These are phyloP conservation scores for Symbiotaphrina buchneri DNA, from an alignment of 495 filamentous ascomycete genomes.

Conservation along the genomic window DNA sequence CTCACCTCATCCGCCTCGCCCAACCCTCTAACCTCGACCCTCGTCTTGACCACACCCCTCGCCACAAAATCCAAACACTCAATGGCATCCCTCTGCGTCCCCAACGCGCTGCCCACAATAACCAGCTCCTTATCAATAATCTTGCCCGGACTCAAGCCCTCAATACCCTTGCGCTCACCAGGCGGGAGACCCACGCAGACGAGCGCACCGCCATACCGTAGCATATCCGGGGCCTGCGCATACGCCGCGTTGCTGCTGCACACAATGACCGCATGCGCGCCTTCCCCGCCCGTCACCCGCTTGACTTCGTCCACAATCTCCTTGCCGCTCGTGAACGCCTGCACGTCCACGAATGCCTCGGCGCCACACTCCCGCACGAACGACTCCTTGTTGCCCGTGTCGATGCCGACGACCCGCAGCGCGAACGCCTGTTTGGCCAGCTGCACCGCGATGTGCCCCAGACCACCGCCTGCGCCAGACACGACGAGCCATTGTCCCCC, in stretches of 20 bases:
- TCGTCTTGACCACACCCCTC: slow-evolving; percentile 35
- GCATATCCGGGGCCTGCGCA: slow-evolving; percentile 28
- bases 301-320: slow-evolving; percentile 27
- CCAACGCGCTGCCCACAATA: slow-evolving; percentile 40
- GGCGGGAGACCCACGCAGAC: slow-evolving; percentile 51
- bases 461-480: slow-evolving; percentile 41
- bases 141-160: slow-evolving; percentile 22
- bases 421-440: slow-evolving; percentile 39
- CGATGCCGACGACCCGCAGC: slow-evolving; percentile 44
- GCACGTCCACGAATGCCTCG: slow-evolving; percentile 44
- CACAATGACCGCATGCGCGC: slow-evolving; percentile 39
- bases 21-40: slow-evolving; percentile 26
- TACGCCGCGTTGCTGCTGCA: slow-evolving; percentile 46
- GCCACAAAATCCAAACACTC: slow-evolving; percentile 41
- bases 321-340: slow-evolving; percentile 25
- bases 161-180: slow-evolving; percentile 31
- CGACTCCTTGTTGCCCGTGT: slow-evolving; percentile 36
- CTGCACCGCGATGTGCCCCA: slow-evolving; percentile 42
- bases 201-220: slow-evolving; percentile 38
- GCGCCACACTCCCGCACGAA: slow-evolving; percentile 37
- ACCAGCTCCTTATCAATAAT: slow-evolving; percentile 28
- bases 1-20: too few relatives aligned
- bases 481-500: slow-evolving; percentile 43
- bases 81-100: slow-evolving; percentile 39
- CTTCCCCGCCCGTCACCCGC: slow-evolving; percentile 31